Evolutionary conservation across 2,329 filamentous ascomycete species (phyloP), one percentile per base, ranked within the genome.

Genomic region (Phymatotrichopsis omnivora): DNA sequence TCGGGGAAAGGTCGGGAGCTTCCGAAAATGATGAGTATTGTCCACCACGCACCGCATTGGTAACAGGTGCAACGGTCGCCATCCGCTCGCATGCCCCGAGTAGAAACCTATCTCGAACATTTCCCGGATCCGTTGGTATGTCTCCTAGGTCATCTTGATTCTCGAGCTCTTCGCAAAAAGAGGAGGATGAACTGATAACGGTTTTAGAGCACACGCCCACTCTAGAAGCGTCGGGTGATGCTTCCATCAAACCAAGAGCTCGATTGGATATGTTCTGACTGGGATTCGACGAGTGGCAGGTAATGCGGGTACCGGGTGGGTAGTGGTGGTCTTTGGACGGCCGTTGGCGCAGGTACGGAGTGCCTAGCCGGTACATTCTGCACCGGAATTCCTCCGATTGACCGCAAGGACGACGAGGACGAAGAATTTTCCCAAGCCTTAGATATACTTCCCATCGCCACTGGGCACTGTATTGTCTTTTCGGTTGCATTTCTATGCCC

Each of bases 1-100:
- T 38, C 7, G 42, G 22, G 32, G 47, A 48, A n/a, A 54, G 50
- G 22, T 50, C 46, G 17, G 41, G 40, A n/a, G 47, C 28, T 16
- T 25, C n/a, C 17, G 33, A 5, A 46, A 53, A 14, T 27, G n/a
- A 12, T n/a, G 22, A 11, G 51, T 38, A 39, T 32, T 44, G 4
- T 33, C 45, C 35, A 47, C 46, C 42, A 19, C 47, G 53, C 22
- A 51, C 29, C 14, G 49, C 24, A 29, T 29, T 39, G 27, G 34
- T 27, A 22, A 50, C 39, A 30, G 47, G 40, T 17, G 36, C 34
- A 12, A 36, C 45, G 22, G 45, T 41, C 5, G 35, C 24, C 7
- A 45, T 51, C 12, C 33, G 47, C 29, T 38, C 37, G 23, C 29
- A 40, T 7, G 49, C 41, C 7, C 28, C 30, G 7, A 36, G 41